Evolutionary conservation across 1,139 yeast genomes (phyloP).

Genomic region (Saccharomyces pastorianus): DNA sequence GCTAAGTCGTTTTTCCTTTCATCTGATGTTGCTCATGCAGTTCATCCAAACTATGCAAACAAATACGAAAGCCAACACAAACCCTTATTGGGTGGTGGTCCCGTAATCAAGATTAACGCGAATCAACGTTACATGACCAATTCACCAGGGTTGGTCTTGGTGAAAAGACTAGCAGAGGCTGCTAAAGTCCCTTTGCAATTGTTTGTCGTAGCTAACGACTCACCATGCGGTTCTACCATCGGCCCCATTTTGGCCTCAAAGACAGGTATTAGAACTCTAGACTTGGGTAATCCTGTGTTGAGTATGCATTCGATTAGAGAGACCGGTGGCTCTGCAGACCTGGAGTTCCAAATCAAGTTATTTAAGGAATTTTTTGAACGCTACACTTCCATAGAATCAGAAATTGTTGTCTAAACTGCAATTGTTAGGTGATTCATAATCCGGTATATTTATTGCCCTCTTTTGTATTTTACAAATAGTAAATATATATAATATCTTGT

Average conservation of each 20-base stretch:
- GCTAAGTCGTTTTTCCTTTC: slow-evolving; percentile 83
- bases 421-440: neutral
- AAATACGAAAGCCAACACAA: slow-evolving; percentile 71
- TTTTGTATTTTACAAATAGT: neutral
- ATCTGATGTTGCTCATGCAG: slow-evolving; percentile 95
- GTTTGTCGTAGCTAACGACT: slow-evolving; percentile 84
- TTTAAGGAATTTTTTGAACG: slow-evolving; percentile 56
- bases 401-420: slow-evolving; percentile 12
- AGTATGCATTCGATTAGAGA: slow-evolving; percentile 96
- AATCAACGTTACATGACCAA: slow-evolving; percentile 93
- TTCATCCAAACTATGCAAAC: slow-evolving; percentile 81
- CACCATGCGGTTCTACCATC: slow-evolving; percentile 94
- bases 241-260: slow-evolving; percentile 90
- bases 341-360: slow-evolving; percentile 52
- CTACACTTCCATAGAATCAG: slow-evolving; percentile 20
- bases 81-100: slow-evolving; percentile 80
- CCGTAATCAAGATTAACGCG: slow-evolving; percentile 88
- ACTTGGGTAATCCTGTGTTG: slow-evolving; percentile 87
- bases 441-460: neutral
- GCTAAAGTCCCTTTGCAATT: slow-evolving; percentile 66
- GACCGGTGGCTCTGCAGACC: slow-evolving; percentile 78
- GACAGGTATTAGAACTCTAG: slow-evolving; percentile 82
- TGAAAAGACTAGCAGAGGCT: slow-evolving; percentile 62
- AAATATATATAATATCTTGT: neutral
- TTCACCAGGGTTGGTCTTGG: slow-evolving; percentile 75